These are phyloP conservation scores for Aspergillus avenaceus DNA, from an alignment of 495 filamentous ascomycete genomes.

Conservation along the genomic window DNA sequence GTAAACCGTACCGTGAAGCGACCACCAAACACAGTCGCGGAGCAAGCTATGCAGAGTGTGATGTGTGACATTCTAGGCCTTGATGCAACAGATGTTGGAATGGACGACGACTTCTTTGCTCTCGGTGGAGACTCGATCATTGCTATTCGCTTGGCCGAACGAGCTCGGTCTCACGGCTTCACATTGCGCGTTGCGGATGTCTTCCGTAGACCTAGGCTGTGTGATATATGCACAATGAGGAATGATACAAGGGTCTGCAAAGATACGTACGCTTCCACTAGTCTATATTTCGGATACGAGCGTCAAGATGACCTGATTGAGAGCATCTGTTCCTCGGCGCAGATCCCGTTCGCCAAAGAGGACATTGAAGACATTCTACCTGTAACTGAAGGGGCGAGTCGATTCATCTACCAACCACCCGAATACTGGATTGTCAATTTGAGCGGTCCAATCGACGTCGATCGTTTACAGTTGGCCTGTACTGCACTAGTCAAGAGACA, in stretches of 20 bases:
- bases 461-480: conserved; percentile 35
- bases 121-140: conserved; percentile 55
- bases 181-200: background rate
- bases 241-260: background rate
- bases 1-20: background rate
- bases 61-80: conserved; percentile 13
- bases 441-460: conserved; percentile 8
- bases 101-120: conserved; percentile 46
- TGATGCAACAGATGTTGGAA: conserved; percentile 20
- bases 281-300: no score
- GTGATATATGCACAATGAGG: no score
- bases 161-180: background rate
- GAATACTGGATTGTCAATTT: conserved; percentile 16
- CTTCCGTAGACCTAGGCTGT: background rate
- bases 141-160: conserved; percentile 32
- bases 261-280: background rate
- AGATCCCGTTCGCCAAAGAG: background rate
- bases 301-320: background rate
- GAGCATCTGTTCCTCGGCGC: background rate
- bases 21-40: background rate
- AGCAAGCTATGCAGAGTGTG: conserved; percentile 10
- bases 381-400: conserved; percentile 11
- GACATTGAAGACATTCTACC: conserved; percentile 8
- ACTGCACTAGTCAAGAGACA: conserved; percentile 36
- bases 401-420: conserved; percentile 9